phyloP scores from a whole-genome alignment of 108 stramenopile species.

The Phaeodactylum tricornutum region DNA sequence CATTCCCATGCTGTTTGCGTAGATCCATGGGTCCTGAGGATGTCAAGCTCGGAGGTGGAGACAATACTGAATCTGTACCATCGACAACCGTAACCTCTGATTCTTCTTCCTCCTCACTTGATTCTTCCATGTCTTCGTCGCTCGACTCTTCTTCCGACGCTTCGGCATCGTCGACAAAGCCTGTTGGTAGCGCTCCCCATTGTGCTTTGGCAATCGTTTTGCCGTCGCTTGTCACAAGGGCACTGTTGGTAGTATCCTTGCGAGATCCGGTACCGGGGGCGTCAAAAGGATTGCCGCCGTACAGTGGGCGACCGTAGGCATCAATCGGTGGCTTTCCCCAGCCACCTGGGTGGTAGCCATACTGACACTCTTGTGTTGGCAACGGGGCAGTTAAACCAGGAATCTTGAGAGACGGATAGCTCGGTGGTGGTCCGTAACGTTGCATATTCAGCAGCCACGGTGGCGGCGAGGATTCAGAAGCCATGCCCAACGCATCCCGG shows the following conservation, averaged over 20 bases:
- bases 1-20: conserved; percentile 67
- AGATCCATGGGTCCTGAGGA: conserved; percentile 33
- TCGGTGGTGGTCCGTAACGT: conserved; percentile 95
- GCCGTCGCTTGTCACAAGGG: conserved; percentile 61
- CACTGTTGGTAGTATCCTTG: conserved; percentile 11
- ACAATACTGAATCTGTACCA: conserved; percentile 51
- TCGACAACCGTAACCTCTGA: conserved; percentile 18
- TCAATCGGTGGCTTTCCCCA: conserved; percentile 99
- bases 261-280: conserved; percentile 31
- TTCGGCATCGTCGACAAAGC: conserved; percentile 43
- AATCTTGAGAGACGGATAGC: conserved; percentile 85
- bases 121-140: conserved; percentile 47
- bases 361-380: conserved; percentile 78
- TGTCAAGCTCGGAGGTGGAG: conserved; percentile 24
- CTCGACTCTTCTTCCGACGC: conserved; percentile 48
- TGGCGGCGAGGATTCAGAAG: conserved; percentile 73
- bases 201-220: conserved; percentile 53
- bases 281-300: conserved; percentile 89
- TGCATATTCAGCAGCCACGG: conserved; percentile 99
- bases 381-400: conserved; percentile 97
- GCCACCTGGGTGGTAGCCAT: conserved; percentile 92
- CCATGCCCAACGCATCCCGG: conserved; percentile 78
- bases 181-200: conserved; percentile 77
- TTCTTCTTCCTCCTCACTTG: conserved; percentile 40
- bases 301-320: conserved; percentile 79